Evolutionary conservation across 441 rosid genomes (phyloP).

Genomic region (Raphanus hybrid): DNA sequence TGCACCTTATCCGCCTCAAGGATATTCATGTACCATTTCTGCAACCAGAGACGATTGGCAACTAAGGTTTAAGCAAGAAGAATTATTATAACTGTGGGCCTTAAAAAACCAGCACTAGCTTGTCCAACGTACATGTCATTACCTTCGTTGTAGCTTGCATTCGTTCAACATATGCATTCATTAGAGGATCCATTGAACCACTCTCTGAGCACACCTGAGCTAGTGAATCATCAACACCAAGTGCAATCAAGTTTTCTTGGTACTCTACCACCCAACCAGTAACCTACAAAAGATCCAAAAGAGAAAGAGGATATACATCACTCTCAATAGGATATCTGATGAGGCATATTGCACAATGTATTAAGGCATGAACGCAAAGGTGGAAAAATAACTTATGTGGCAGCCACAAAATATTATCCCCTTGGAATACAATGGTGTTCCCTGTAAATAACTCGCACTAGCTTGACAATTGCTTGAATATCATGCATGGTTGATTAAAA

Average conservation of each 20-base stretch:
- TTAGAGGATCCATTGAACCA: slow-evolving; percentile 99
- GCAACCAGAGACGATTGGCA: slow-evolving; percentile 38
- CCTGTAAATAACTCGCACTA: slow-evolving; percentile 18
- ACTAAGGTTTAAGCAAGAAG: slow-evolving; percentile 17
- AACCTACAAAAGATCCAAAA: slow-evolving; percentile 59
- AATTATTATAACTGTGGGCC: background rate
- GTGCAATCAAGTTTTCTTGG: slow-evolving; percentile 95
- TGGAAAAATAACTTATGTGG: background rate
- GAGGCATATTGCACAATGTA: slow-evolving; percentile 21
- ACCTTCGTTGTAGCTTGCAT: slow-evolving; percentile 99
- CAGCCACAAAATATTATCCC: slow-evolving; percentile 13
- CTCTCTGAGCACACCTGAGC: slow-evolving; percentile 99
- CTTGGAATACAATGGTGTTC: background rate
- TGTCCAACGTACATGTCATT: slow-evolving; percentile 33
- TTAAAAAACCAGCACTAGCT: slow-evolving; percentile 9
- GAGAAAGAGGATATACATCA: slow-evolving; percentile 41
- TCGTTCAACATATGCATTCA: slow-evolving; percentile 98
- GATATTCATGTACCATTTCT: slow-evolving; percentile 99
- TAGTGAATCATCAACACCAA: slow-evolving; percentile 97
- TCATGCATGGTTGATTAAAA: slow-evolving; percentile 26
- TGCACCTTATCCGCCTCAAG: slow-evolving; percentile 96
- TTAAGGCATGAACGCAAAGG: slow-evolving; percentile 8
- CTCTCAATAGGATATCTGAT: slow-evolving; percentile 25
- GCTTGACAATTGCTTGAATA: slow-evolving; percentile 18
- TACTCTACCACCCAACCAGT: slow-evolving; percentile 99